Conservation (phyloP, 257 asterid genomes). For the Solanum phureja region DNA sequence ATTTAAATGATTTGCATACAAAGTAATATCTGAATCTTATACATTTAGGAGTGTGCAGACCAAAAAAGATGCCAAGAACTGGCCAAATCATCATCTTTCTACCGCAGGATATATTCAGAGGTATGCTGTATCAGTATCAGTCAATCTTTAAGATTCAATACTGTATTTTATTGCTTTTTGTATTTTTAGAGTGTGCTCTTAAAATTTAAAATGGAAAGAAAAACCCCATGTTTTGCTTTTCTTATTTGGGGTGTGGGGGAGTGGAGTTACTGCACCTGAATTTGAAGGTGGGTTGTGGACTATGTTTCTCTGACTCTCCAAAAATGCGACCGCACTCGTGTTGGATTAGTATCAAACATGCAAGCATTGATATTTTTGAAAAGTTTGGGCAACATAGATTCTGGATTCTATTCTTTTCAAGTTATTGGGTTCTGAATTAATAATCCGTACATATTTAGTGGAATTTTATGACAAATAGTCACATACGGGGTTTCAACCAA, state of each 20-base stretch:
- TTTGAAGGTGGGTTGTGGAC: too few species aligned
- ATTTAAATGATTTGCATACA: background rate
- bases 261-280: too few species aligned
- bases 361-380: background rate
- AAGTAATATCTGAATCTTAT: background rate
- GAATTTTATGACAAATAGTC: background rate
- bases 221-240: background rate
- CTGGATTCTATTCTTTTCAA: background rate
- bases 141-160: background rate
- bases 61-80: conserved; percentile 15
- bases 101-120: conserved; percentile 64
- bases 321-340: background rate
- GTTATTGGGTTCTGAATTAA: background rate
- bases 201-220: background rate
- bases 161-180: background rate
- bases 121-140: conserved; percentile 11
- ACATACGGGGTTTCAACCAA: background rate
- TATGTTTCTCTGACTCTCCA: background rate
- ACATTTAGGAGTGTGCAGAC: conserved; percentile 24
- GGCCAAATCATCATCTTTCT: conserved; percentile 44
- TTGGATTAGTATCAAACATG: too few species aligned
- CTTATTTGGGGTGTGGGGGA: background rate
- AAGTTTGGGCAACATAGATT: background rate
- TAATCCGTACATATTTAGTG: too few species aligned
- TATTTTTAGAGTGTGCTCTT: background rate